Conservation (phyloP, 331 rosid species). For the Pyracantha coccinea region DNA sequence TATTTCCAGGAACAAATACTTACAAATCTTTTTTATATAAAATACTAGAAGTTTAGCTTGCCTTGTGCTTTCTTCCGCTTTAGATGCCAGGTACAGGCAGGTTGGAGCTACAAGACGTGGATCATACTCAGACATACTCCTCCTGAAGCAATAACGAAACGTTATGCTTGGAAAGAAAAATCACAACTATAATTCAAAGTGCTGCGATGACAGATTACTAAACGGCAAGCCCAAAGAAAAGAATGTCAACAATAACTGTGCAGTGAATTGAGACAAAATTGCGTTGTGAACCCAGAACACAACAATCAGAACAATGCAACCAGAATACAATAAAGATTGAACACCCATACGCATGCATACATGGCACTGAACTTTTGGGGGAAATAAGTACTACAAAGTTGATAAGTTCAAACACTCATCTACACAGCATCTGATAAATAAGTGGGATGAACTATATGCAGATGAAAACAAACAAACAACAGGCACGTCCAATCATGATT, state of each 20-base stretch:
- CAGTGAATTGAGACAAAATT: not conserved
- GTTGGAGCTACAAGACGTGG: slow-evolving; percentile 94
- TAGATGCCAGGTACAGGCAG: slow-evolving; percentile 84
- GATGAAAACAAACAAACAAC: not conserved
- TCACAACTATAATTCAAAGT: not conserved
- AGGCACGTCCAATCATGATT: not conserved
- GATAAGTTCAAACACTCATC: not conserved
- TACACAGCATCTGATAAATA: not conserved
- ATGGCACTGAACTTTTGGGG: not conserved
- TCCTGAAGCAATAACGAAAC: slow-evolving; percentile 38
- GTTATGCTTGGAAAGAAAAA: not conserved
- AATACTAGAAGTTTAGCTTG: slow-evolving; percentile 80
- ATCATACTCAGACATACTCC: slow-evolving; percentile 82
- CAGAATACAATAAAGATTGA: not conserved
- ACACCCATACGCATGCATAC: not conserved
- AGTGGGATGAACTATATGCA: not conserved
- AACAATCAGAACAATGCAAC: not conserved
- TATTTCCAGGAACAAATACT: slow-evolving; percentile 14
- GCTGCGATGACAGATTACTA: not conserved
- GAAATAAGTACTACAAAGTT: not conserved
- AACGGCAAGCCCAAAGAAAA: not conserved
- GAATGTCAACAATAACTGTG: not conserved
- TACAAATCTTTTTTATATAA: slow-evolving; percentile 67
- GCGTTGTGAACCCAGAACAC: not conserved
- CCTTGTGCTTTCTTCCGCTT: slow-evolving; percentile 95